Evolutionary conservation across 768 basidiomycete genomes (phyloP).

Genomic region (Termitomyces sp.): DNA sequence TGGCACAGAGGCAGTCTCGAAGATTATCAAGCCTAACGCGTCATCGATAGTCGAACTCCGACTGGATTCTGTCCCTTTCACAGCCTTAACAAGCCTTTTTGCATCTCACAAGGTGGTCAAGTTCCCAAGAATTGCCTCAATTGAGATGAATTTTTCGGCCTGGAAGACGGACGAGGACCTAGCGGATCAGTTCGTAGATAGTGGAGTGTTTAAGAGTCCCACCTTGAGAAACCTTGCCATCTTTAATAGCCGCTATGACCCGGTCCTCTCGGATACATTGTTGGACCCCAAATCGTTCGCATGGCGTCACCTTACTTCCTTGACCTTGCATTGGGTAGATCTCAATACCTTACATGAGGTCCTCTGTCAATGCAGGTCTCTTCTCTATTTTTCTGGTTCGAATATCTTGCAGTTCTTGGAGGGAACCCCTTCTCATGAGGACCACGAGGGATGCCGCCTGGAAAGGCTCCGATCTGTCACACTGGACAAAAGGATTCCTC

Average conservation of each 20-base stretch:
- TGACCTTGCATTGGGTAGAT: background rate
- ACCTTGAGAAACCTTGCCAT: slow-evolving; percentile 3
- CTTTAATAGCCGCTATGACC: background rate
- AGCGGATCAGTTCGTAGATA: background rate
- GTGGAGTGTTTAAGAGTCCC: background rate
- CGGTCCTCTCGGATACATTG: background rate
- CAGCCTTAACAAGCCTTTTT: background rate
- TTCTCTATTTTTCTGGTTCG: background rate
- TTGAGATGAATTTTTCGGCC: slow-evolving; percentile 3
- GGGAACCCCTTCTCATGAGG: background rate
- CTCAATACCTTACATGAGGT: background rate
- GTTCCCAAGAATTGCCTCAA: background rate
- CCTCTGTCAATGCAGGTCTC: slow-evolving; percentile 1
- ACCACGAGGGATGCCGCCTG: background rate
- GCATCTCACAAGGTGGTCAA: background rate
- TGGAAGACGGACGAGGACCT: background rate
- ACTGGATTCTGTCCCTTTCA: slow-evolving; percentile 3
- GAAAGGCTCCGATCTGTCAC: background rate
- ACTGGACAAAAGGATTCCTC: background rate
- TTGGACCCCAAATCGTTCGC: background rate
- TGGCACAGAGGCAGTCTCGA: background rate
- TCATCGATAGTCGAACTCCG: background rate
- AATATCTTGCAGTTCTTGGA: background rate
- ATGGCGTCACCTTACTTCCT: background rate
- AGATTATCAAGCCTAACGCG: slow-evolving; percentile 1